Percentiles rank a stretch among this genome's conserved stretches.
Evolutionary conservation across 352 stramenopile species (phyloP).

Genomic region (Blastocystis sp.): DNA sequence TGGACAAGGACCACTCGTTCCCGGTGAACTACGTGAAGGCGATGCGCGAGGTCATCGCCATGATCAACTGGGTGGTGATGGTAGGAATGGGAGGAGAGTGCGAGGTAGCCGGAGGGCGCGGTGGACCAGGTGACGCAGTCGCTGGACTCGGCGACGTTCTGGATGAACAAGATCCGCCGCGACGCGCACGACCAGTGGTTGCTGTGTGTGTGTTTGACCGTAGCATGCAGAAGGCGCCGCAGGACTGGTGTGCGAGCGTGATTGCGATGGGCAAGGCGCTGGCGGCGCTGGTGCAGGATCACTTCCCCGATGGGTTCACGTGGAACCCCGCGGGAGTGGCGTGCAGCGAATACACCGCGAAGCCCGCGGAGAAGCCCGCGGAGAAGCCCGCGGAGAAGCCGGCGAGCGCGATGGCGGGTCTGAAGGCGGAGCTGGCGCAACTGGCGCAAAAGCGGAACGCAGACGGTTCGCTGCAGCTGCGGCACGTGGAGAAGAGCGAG

Average conservation of each 20-base stretch:
- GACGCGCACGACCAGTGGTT: conserved; percentile 11
- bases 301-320: background rate
- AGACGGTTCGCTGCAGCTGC: background rate
- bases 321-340: background rate
- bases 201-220: background rate
- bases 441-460: background rate
- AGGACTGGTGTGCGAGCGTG: background rate
- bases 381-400: background rate
- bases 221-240: conserved; percentile 2
- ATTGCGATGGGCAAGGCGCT: conserved; percentile 21
- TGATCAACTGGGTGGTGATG: conserved; percentile 14
- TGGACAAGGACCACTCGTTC: conserved; percentile 10
- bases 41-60: conserved; percentile 15
- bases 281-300: background rate
- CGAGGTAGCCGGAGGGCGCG: background rate
- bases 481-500: conserved; percentile 38
- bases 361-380: background rate
- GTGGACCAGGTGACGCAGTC: background rate
- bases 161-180: conserved; percentile 23
- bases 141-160: conserved; percentile 27
- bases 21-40: conserved; percentile 27
- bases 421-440: background rate
- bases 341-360: background rate
- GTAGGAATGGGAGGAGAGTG: background rate
- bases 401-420: background rate